Evolutionary conservation across 106 monocot genomes (phyloP).

Genomic region (Posidonia australis): DNA sequence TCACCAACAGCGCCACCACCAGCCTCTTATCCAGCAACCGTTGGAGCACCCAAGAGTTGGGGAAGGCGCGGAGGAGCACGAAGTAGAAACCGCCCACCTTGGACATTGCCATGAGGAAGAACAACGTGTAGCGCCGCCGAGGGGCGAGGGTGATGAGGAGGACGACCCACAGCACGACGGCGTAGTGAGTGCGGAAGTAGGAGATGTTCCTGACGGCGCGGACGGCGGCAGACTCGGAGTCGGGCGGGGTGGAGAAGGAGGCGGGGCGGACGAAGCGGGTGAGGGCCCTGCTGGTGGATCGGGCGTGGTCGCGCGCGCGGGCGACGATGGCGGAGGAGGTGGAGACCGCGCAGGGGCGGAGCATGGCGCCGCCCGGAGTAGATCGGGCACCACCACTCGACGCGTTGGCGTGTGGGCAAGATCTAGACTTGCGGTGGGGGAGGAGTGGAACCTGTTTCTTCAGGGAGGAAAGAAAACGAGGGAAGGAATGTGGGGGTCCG

Average conservation of each 20-base stretch:
- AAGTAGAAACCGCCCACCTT: conserved; percentile 6
- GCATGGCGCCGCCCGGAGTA: not conserved
- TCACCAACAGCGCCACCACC: conserved; percentile 5
- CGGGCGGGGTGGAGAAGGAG: conserved; percentile 13
- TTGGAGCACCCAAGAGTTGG: conserved; percentile 10
- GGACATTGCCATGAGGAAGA: conserved; percentile 13
- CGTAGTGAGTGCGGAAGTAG: conserved; percentile 19
- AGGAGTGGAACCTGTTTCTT: no score
- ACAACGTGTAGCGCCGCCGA: conserved; percentile 2
- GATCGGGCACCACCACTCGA: no score
- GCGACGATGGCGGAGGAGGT: not conserved
- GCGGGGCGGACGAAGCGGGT: conserved; percentile 8
- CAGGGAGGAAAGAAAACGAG: no score
- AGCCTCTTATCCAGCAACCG: not conserved
- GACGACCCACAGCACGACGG: conserved; percentile 12
- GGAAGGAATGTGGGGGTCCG: no score
- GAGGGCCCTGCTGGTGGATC: conserved; percentile 9
- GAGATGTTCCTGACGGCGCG: conserved; percentile 16
- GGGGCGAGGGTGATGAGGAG: conserved; percentile 17
- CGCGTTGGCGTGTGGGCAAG: no score
- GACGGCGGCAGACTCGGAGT: conserved; percentile 17
- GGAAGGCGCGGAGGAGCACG: conserved; percentile 13
- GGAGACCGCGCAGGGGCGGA: not conserved
- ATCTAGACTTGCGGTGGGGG: no score
- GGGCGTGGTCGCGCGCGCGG: not conserved